Evolutionary conservation across 106 monocot species (phyloP).

Genomic region (Dioscorea dumetorum): DNA sequence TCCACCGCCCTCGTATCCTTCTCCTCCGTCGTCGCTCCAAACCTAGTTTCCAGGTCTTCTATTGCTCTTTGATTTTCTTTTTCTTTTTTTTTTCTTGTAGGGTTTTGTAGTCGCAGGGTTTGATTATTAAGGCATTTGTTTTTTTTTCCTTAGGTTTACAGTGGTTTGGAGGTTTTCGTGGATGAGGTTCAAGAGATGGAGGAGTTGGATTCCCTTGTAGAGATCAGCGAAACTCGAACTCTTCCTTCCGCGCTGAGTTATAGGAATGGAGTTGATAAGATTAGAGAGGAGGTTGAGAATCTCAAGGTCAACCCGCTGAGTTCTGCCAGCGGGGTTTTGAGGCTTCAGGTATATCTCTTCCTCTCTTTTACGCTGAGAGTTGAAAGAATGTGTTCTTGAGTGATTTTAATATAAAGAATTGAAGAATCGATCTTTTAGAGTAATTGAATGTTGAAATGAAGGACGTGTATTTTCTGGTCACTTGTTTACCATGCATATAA

Average conservation of each 20-base stretch:
- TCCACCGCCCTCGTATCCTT: neutral
- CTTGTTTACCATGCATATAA: no score
- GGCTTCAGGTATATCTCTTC: constrained; percentile 46
- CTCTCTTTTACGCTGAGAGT: neutral
- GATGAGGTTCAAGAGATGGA: neutral
- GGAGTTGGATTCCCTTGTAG: constrained; percentile 25
- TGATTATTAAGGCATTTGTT: neutral
- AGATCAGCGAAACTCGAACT: constrained; percentile 26
- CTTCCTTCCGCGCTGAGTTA: constrained; percentile 42
- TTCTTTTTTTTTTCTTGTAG: neutral
- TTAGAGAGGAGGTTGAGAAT: constrained; percentile 37
- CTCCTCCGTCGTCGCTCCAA: neutral
- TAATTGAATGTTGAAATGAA: no score
- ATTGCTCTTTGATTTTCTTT: neutral
- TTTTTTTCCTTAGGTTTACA: neutral
- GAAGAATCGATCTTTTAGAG: no score
- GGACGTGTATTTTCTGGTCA: no score
- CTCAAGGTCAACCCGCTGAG: constrained; percentile 37
- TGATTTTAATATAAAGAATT: neutral
- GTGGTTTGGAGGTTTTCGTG: neutral
- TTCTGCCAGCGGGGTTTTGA: constrained; percentile 47
- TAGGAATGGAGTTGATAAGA: constrained; percentile 25
- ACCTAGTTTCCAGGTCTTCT: neutral
- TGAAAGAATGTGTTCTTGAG: neutral
- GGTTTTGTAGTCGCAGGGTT: no score